These are phyloP conservation scores for Boletus eberwhitei DNA, from an alignment of 768 basidiomycete species.

Conservation along the genomic window DNA sequence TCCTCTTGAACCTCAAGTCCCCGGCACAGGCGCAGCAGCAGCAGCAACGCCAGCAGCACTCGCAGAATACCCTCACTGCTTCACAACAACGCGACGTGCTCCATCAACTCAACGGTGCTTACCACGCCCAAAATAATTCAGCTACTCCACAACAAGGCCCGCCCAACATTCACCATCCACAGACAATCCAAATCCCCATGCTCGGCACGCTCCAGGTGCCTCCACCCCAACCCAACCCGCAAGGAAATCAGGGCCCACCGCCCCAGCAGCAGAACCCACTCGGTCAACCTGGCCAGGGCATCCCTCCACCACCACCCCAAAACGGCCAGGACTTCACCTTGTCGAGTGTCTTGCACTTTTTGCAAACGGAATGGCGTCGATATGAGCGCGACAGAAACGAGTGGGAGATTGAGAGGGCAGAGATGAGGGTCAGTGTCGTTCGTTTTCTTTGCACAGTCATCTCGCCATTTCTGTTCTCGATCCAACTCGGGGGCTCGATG, in stretches of 20 bases:
- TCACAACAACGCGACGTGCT: slow-evolving; percentile 30
- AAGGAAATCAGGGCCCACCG: slow-evolving; percentile 36
- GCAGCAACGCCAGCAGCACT: slow-evolving; percentile 24
- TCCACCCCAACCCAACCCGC: slow-evolving; percentile 45
- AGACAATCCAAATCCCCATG: slow-evolving; percentile 61
- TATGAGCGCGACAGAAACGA: slow-evolving; percentile 99
- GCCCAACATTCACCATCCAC: slow-evolving; percentile 37
- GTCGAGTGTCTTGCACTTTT: slow-evolving; percentile 91
- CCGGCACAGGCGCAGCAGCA: slow-evolving; percentile 24
- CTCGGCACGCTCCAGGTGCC: slow-evolving; percentile 67
- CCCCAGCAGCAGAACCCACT: slow-evolving; percentile 57
- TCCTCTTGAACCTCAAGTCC: slow-evolving; percentile 32
- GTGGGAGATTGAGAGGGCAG: slow-evolving; percentile 99
- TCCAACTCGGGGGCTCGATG: background rate
- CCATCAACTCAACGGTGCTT: slow-evolving; percentile 28
- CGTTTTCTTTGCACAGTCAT: slow-evolving; percentile 1
- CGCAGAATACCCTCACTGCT: slow-evolving; percentile 26
- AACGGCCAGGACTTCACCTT: slow-evolving; percentile 92
- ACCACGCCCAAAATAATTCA: slow-evolving; percentile 26
- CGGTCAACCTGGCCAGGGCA: slow-evolving; percentile 52
- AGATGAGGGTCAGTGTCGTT: slow-evolving; percentile 82
- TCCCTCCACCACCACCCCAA: slow-evolving; percentile 75
- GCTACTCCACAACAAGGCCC: slow-evolving; percentile 14
- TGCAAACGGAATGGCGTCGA: slow-evolving; percentile 96
- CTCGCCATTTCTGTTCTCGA: background rate